Percentiles rank a stretch among this genome's conserved stretches.
Evolutionary conservation across 257 asterid species (phyloP).

Genomic region (Solanum neorickii): DNA sequence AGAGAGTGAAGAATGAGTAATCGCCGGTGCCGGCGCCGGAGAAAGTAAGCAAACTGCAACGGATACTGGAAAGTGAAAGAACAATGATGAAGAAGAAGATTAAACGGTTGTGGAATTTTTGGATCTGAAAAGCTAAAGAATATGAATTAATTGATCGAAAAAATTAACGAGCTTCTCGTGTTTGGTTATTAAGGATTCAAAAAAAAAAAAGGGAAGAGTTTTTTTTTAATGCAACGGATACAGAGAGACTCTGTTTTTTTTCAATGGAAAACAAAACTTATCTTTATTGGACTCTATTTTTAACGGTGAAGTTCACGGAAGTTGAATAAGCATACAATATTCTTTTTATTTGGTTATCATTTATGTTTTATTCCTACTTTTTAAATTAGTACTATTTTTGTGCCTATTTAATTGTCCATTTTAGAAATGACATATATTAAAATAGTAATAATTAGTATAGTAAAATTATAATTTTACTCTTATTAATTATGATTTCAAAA

Average conservation of each 20-base stretch:
- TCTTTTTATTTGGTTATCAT: background rate
- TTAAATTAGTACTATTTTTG: background rate
- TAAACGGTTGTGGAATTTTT: background rate
- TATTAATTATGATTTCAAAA: too few relatives aligned
- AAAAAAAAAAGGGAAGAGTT: slow-evolving; percentile 5
- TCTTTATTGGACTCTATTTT: slow-evolving; percentile 16
- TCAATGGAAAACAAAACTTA: background rate
- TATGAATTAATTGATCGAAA: background rate
- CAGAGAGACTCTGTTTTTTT: background rate
- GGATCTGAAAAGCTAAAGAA: slow-evolving; percentile 19
- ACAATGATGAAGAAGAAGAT: background rate
- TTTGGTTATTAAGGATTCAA: slow-evolving; percentile 11
- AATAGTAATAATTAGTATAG: too few relatives aligned
- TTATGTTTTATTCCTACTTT: background rate
- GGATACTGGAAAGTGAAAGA: background rate
- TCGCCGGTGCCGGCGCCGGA: background rate
- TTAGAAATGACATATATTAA: too few relatives aligned
- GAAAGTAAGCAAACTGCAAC: background rate
- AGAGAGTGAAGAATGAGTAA: background rate
- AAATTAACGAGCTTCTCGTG: slow-evolving; percentile 44
- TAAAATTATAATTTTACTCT: too few relatives aligned
- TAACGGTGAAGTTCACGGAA: background rate
- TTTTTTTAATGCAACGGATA: slow-evolving; percentile 27
- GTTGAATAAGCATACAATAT: background rate
- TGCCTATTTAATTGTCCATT: too few relatives aligned